These are phyloP conservation scores for Alectoria sarmentosa DNA, from an alignment of 495 filamentous ascomycete genomes.

Conservation along the genomic window DNA sequence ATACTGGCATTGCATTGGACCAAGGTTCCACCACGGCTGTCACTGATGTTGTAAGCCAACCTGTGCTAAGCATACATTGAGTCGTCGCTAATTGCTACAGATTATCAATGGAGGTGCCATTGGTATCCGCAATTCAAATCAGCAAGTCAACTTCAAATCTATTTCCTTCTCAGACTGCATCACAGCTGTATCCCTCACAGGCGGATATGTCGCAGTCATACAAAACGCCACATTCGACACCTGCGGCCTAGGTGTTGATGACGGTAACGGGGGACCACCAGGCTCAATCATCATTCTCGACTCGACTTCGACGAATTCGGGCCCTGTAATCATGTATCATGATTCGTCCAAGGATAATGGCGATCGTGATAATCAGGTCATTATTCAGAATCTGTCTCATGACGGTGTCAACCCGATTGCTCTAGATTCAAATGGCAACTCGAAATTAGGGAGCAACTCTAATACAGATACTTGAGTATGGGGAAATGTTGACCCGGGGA, in stretches of 20 bases:
- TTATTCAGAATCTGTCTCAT: slow-evolving; percentile 35
- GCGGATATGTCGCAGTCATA: slow-evolving; percentile 38
- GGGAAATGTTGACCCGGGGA: slow-evolving; percentile 32
- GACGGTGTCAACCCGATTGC: slow-evolving; percentile 30
- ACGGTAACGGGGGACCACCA: slow-evolving; percentile 24
- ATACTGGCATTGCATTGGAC: slow-evolving; percentile 62
- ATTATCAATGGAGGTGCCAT: slow-evolving; percentile 43
- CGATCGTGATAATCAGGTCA: slow-evolving; percentile 32
- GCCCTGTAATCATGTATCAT: slow-evolving; percentile 42
- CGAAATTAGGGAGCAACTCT: slow-evolving; percentile 42
- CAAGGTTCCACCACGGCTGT: slow-evolving; percentile 48
- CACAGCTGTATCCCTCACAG: slow-evolving; percentile 35
- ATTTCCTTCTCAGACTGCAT: slow-evolving; percentile 37
- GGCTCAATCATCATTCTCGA: slow-evolving; percentile 48
- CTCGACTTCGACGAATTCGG: slow-evolving; percentile 40
- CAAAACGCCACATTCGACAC: slow-evolving; percentile 34
- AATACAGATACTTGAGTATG: slow-evolving; percentile 39
- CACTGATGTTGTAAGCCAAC: slow-evolving; percentile 40
- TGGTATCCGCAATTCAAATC: slow-evolving; percentile 43
- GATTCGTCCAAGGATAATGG: slow-evolving; percentile 36
- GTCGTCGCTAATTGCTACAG: slow-evolving; percentile 27
- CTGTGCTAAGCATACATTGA: not conserved
- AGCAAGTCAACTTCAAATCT: slow-evolving; percentile 48
- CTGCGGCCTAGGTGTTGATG: slow-evolving; percentile 33
- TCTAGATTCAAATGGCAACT: slow-evolving; percentile 29